A percentile compares a stretch with the other conserved stretches of the same genome.
phyloP scores from a whole-genome alignment of 2,329 filamentous ascomycete species.

The Fusarium equiseti region DNA sequence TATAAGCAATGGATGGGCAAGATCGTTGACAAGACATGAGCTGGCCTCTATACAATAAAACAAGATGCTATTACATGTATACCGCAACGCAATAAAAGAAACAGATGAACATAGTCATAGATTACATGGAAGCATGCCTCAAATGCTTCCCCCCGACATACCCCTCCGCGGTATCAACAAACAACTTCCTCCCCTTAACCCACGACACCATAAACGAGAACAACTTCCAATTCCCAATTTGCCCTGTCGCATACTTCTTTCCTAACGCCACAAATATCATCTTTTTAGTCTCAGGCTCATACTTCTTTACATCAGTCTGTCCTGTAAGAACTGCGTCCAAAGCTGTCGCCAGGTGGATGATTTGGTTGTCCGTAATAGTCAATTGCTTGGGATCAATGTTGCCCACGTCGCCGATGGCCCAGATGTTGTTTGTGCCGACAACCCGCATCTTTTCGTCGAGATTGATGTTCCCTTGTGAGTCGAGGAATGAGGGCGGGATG shows the following conservation, averaged over 20 bases:
- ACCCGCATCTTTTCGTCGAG: conserved; percentile 53
- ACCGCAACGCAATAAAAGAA: background rate
- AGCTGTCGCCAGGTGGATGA: conserved; percentile 50
- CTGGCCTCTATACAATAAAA: background rate
- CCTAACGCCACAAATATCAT: conserved; percentile 50
- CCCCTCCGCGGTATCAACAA: conserved; percentile 49
- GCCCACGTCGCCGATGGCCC: conserved; percentile 58
- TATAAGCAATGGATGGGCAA: conserved; percentile 28
- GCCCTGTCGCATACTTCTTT: conserved; percentile 47
- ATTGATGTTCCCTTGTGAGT: conserved; percentile 50
- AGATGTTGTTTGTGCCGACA: conserved; percentile 53
- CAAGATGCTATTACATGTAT: background rate
- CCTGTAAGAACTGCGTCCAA: conserved; percentile 47
- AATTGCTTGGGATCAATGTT: conserved; percentile 56
- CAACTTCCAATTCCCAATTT: conserved; percentile 52
- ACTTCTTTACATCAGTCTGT: conserved; percentile 14
- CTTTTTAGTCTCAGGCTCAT: conserved; percentile 42
- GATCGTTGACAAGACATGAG: conserved; percentile 19
- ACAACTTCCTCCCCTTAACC: conserved; percentile 52
- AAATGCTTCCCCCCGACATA: conserved; percentile 49
- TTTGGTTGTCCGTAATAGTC: conserved; percentile 50
- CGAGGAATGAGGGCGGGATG: conserved; percentile 51
- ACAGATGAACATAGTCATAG: rapidly evolving
- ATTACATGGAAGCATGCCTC: conserved; percentile 48
- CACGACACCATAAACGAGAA: conserved; percentile 50